These are phyloP conservation scores for Phytopythium delawarense DNA, from an alignment of 352 stramenopile species.

Conservation along the genomic window DNA sequence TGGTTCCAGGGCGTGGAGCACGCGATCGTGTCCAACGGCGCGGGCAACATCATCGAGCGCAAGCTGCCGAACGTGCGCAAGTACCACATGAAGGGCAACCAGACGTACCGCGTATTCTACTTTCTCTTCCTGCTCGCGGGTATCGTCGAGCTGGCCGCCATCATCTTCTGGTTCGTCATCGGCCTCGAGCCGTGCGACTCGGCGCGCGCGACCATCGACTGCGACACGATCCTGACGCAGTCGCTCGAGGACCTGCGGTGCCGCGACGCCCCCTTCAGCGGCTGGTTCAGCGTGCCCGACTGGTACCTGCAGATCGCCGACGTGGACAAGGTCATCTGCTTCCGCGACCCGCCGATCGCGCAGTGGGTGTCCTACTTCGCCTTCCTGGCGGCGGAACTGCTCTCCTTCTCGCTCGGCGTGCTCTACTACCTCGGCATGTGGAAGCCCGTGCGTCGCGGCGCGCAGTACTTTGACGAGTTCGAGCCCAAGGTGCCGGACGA, in stretches of 20 bases:
- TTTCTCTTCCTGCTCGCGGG: constrained; percentile 71
- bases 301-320: constrained; percentile 74
- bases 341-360: constrained; percentile 66
- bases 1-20: constrained; percentile 83
- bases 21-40: constrained; percentile 66
- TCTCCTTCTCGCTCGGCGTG: constrained; percentile 63
- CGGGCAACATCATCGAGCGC: constrained; percentile 83
- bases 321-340: constrained; percentile 71
- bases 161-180: constrained; percentile 82
- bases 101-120: constrained; percentile 79
- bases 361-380: constrained; percentile 84
- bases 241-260: constrained; percentile 55
- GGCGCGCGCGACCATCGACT: constrained; percentile 43
- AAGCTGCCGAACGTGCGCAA: constrained; percentile 86
- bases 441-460: constrained; percentile 82
- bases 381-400: constrained; percentile 57
- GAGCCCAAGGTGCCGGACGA: constrained; percentile 77
- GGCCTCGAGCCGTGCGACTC: constrained; percentile 75
- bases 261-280: constrained; percentile 43
- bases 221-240: constrained; percentile 52
- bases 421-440: constrained; percentile 90
- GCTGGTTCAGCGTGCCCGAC: constrained; percentile 53
- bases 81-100: constrained; percentile 87
- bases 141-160: constrained; percentile 60
- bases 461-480: constrained; percentile 88